Evolutionary conservation across 2,329 filamentous ascomycete genomes (phyloP), one percentile per base, ranked within the genome.

Genomic region (Coniochaeta hoffmannii): DNA sequence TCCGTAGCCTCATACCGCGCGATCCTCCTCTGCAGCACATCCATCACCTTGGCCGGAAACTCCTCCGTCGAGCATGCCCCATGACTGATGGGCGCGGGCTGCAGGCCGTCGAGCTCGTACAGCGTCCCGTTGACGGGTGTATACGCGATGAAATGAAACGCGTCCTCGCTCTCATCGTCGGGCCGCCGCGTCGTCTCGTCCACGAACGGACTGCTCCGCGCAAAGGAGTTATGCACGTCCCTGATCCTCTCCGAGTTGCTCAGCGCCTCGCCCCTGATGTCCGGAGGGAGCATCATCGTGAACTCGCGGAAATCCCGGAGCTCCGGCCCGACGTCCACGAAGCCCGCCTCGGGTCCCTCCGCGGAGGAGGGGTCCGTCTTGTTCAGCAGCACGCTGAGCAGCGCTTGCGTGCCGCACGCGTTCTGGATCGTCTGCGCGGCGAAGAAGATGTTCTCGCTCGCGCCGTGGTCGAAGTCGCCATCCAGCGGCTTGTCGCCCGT

Each of bases 101-200:
- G 93, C 60, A 99, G 78, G 17, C 94, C 94, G 71, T 99, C 94
- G 53, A 99, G 81, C 74, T 99, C 94, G 77, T 97, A 99, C 55
- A 99, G 80, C 4, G 76, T 84, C 61, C 86, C 87, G 67, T 87
- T 82, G 62, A 96, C 80, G 54, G 86, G 82, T 9, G 90, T 92
- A 73, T 99, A 99, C 31, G 92, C 94, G 65, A 99, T 91, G 72
- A 99, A 99, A 75, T 99, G 94, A 74, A 95, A 99, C 28, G 93
- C 89, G 67, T 97, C 94, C 65, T 96, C 91, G 55, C 89, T 79
- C 59, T 85, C 85, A n/a, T 84, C 83, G 54, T 80, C 82, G 14
- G 82, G 81, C 11, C 83, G 76, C 11, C 86, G 82, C 62, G 87
- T 83, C 59, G 90, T 95, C 79, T 99, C 94, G 70, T 96, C 91